Percentiles rank a stretch among this genome's conserved stretches.
These are phyloP conservation scores for Phyllosticta paracitricarpa DNA, from an alignment of 2,329 filamentous ascomycete genomes.

Conservation along the genomic window DNA sequence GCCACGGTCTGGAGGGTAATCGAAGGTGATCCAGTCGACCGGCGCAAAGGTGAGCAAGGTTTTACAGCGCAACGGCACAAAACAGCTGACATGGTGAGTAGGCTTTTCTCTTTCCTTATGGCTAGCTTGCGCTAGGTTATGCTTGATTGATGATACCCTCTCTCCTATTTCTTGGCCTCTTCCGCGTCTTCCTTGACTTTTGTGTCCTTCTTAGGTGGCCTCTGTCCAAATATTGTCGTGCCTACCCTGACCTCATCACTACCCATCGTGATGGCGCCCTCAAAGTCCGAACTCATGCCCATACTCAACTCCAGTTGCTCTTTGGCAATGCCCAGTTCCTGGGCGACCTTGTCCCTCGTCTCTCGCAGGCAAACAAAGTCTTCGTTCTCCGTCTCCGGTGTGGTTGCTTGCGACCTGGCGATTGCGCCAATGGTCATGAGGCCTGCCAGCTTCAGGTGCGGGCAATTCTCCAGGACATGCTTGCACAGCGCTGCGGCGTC, in stretches of 20 bases:
- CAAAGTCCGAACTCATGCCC: slow-evolving; percentile 97
- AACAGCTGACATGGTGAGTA: neutral
- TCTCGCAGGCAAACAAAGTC: slow-evolving; percentile 66
- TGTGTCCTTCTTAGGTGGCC: slow-evolving; percentile 70
- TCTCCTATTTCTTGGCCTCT: slow-evolving; percentile 6
- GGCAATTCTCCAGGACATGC: slow-evolving; percentile 60
- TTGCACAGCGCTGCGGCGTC: slow-evolving; percentile 56
- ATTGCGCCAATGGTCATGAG: slow-evolving; percentile 98
- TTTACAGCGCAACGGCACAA: neutral
- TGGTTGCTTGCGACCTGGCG: slow-evolving; percentile 64
- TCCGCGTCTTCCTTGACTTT: slow-evolving; percentile 43
- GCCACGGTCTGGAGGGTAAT: neutral
- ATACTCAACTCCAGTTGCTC: slow-evolving; percentile 80
- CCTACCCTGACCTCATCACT: slow-evolving; percentile 87
- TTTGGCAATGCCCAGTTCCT: slow-evolving; percentile 46
- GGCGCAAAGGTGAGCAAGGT: neutral
- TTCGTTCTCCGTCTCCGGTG: slow-evolving; percentile 73
- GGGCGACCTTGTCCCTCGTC: slow-evolving; percentile 59
- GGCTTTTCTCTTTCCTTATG: neutral
- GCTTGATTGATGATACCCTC: neutral
- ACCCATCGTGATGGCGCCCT: slow-evolving; percentile 72
- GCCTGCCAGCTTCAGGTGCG: slow-evolving; percentile 64
- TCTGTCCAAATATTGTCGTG: slow-evolving; percentile 83
- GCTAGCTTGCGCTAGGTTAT: neutral
- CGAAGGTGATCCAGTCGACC: neutral